phyloP scores from a whole-genome alignment of 345 rosid genomes.

The Heritiera fomes region DNA sequence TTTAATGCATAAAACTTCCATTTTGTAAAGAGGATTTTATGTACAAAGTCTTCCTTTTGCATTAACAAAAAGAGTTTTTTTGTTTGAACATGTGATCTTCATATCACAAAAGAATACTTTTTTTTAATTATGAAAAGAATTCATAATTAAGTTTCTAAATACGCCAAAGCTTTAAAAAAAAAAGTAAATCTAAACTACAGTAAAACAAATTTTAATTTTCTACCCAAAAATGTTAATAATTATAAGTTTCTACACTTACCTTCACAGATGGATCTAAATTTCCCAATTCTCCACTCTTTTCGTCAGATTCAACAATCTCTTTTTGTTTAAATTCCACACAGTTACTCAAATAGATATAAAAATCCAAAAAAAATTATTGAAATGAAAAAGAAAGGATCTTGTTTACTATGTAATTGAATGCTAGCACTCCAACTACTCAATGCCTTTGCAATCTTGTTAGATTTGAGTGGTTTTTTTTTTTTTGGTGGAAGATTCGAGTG shows the following conservation, averaged over 20 bases:
- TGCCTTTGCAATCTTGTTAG: slow-evolving; percentile 73
- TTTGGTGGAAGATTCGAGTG: background rate
- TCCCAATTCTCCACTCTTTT: slow-evolving; percentile 30
- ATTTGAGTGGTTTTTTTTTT: too few species aligned
- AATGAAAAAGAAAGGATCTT: background rate
- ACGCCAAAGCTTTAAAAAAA: too few species aligned
- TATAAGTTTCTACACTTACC: slow-evolving; percentile 31
- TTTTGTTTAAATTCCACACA: slow-evolving; percentile 23
- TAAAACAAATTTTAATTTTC: too few species aligned
- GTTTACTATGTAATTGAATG: slow-evolving; percentile 15
- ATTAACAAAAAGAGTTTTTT: too few species aligned
- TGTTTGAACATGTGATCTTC: too few species aligned
- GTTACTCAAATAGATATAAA: background rate
- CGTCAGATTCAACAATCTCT: slow-evolving; percentile 31
- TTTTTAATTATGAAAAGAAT: background rate
- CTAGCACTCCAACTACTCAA: slow-evolving; percentile 78
- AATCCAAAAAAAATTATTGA: too few species aligned
- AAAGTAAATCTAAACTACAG: too few species aligned
- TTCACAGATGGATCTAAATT: slow-evolving; percentile 66
- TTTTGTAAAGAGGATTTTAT: too few species aligned
- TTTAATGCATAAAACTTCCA: too few species aligned
- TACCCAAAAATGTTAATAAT: too few species aligned
- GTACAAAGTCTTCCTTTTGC: too few species aligned
- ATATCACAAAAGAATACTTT: too few species aligned
- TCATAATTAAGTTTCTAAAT: background rate